A percentile compares a stretch with the other conserved stretches of the same genome.
Conservation (phyloP, 495 filamentous ascomycete species). For the Talaromyces trachyspermus region DNA sequence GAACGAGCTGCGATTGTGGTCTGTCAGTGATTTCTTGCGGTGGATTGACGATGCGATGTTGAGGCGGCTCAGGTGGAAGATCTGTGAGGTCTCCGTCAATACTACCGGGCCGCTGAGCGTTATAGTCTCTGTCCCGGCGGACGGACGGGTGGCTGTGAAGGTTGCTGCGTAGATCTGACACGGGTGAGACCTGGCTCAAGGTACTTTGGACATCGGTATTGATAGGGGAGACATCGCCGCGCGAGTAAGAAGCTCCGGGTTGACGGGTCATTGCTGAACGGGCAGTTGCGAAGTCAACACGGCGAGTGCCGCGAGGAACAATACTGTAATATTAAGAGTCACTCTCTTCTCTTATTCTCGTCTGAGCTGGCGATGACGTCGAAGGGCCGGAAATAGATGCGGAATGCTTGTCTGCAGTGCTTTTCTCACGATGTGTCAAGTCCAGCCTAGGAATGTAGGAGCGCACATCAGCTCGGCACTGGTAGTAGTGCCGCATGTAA, state of each 20-base stretch:
- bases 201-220: conserved; percentile 1
- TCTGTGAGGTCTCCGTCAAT: neutral
- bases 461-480: neutral
- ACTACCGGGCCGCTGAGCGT: conserved; percentile 6
- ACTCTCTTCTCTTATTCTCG: neutral
- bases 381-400: neutral
- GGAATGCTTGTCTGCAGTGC: neutral
- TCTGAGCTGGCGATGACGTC: conserved; percentile 3
- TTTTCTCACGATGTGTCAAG: neutral
- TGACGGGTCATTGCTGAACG: conserved; percentile 7
- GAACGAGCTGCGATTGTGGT: conserved; percentile 9
- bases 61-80: conserved; percentile 9
- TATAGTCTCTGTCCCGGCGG: conserved; percentile 9
- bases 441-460: neutral
- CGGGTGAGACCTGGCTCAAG: conserved; percentile 6
- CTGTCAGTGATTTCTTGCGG: conserved; percentile 11
- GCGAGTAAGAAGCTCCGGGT: neutral
- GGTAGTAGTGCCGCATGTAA: neutral
- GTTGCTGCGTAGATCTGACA: neutral
- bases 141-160: conserved; percentile 7
- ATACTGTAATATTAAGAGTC: too few species aligned
- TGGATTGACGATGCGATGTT: conserved; percentile 9
- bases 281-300: too few species aligned
- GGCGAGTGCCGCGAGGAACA: too few species aligned
- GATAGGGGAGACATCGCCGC: conserved; percentile 3